These are phyloP conservation scores for Vitis rotundifolia DNA, from an alignment of 164 flowering plant genomes.

Conservation along the genomic window DNA sequence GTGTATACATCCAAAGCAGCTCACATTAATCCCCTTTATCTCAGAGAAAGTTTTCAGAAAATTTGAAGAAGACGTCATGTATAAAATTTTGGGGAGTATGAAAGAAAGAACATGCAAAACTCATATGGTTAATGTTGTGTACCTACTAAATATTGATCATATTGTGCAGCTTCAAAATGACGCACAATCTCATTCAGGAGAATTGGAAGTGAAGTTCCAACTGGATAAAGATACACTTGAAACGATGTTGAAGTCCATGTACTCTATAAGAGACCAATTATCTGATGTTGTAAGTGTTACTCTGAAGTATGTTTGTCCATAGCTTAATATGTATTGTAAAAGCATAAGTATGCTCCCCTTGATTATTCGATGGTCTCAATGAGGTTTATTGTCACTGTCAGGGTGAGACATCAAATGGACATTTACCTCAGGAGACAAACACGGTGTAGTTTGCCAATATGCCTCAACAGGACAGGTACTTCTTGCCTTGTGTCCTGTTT, in stretches of 20 bases:
- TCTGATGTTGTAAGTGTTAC: slow-evolving; percentile 27
- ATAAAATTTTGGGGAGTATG: neutral
- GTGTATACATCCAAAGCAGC: neutral
- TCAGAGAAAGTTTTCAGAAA: neutral
- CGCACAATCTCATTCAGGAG: slow-evolving; percentile 35
- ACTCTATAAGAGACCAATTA: slow-evolving; percentile 53
- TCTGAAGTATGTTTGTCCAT: slow-evolving; percentile 2
- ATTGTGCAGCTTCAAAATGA: slow-evolving; percentile 57
- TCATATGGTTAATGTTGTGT: neutral
- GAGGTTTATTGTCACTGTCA: slow-evolving; percentile 10
- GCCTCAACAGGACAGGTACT: neutral
- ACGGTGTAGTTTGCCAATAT: slow-evolving; percentile 4
- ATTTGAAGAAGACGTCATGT: neutral
- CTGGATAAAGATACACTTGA: slow-evolving; percentile 55
- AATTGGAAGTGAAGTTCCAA: slow-evolving; percentile 63
- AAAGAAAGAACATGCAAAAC: neutral
- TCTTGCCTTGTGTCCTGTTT: neutral
- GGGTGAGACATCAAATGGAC: slow-evolving; percentile 26
- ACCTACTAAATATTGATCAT: neutral
- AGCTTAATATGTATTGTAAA: neutral
- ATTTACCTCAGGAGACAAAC: slow-evolving; percentile 16
- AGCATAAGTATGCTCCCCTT: neutral
- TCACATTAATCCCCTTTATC: neutral
- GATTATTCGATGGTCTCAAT: neutral
- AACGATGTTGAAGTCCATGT: slow-evolving; percentile 63